These are phyloP conservation scores for Kodamaea fungicola DNA, from an alignment of 1,139 yeast species.

Conservation along the genomic window DNA sequence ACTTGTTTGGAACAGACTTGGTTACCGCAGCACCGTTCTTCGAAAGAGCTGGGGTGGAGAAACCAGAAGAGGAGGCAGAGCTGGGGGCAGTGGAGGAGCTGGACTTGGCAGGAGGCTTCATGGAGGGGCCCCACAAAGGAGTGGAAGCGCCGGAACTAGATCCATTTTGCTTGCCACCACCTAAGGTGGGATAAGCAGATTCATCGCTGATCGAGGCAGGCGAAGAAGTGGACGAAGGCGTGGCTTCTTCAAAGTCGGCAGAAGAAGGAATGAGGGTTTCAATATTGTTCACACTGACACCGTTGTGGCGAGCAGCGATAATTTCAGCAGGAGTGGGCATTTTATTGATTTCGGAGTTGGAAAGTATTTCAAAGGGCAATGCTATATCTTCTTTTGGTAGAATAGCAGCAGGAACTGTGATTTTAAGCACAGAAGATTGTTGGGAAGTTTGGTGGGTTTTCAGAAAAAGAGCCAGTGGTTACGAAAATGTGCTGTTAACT, in stretches of 20 bases:
- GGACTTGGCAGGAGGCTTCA: conserved; percentile 31
- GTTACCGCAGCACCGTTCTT: conserved; percentile 18
- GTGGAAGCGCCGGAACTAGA: conserved; percentile 12
- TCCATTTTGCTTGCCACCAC: conserved; percentile 32
- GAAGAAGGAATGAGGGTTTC: conserved; percentile 6
- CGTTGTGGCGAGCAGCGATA: conserved; percentile 51
- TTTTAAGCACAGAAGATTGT: not conserved
- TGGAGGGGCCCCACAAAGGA: conserved; percentile 34
- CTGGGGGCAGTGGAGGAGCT: conserved; percentile 19
- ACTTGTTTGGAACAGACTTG: conserved; percentile 19
- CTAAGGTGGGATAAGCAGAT: conserved; percentile 72
- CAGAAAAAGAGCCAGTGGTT: not conserved
- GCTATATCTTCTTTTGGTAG: conserved; percentile 5
- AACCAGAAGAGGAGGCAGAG: conserved; percentile 1
- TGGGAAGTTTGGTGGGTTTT: not conserved
- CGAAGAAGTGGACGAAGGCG: conserved; percentile 13
- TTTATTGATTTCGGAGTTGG: conserved; percentile 2
- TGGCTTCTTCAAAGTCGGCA: conserved; percentile 9
- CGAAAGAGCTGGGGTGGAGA: conserved; percentile 8
- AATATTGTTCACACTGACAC: conserved; percentile 16
- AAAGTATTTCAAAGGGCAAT: conserved; percentile 8
- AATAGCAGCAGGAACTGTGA: conserved; percentile 12
- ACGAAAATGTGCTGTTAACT: too few species aligned
- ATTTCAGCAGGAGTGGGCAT: conserved; percentile 64
- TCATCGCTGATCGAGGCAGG: conserved; percentile 45